Percentiles rank a stretch among this genome's conserved stretches.
Evolutionary conservation across 2,329 filamentous ascomycete species (phyloP).

Genomic region (Claviceps sp.): DNA sequence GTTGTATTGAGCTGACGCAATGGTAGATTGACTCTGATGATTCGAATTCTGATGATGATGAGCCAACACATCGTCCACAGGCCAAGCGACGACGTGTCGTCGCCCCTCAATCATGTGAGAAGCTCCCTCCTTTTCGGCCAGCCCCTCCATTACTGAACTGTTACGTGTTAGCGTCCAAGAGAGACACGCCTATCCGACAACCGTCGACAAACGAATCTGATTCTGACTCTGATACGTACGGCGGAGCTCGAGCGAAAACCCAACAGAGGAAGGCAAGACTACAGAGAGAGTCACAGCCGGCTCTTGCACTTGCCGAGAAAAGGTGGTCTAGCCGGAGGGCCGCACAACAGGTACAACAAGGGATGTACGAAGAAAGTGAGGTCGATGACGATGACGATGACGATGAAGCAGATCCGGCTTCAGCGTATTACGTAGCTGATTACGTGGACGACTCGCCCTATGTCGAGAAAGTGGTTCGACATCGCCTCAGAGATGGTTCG

Average conservation of each 20-base stretch:
- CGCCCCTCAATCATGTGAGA: conserved; percentile 49
- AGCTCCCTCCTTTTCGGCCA: background rate
- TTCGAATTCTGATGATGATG: conserved; percentile 60
- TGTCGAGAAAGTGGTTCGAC: conserved; percentile 83
- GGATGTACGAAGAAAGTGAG: conserved; percentile 48
- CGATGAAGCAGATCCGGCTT: conserved; percentile 40
- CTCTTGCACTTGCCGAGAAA: conserved; percentile 61
- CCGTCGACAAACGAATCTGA: conserved; percentile 48
- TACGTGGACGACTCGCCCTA: conserved; percentile 69
- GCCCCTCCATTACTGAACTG: background rate
- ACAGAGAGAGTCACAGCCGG: conserved; percentile 53
- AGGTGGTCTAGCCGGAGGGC: conserved; percentile 84
- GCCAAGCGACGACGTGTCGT: conserved; percentile 57
- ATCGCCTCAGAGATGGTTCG: conserved; percentile 59
- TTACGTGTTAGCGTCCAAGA: conserved; percentile 39
- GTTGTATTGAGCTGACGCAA: conserved; percentile 2
- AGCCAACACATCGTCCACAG: conserved; percentile 41
- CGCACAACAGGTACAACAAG: conserved; percentile 55
- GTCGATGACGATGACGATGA: conserved; percentile 48
- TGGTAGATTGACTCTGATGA: conserved; percentile 39
- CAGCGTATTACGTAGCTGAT: conserved; percentile 55
- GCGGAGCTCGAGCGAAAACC: conserved; percentile 56
- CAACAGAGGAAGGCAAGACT: conserved; percentile 66
- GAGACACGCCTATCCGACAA: conserved; percentile 40
- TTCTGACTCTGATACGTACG: conserved; percentile 66